A percentile compares a stretch with the other conserved stretches of the same genome.
phyloP scores from a whole-genome alignment of 306 rosid species.

The Citrullus colocynthis region DNA sequence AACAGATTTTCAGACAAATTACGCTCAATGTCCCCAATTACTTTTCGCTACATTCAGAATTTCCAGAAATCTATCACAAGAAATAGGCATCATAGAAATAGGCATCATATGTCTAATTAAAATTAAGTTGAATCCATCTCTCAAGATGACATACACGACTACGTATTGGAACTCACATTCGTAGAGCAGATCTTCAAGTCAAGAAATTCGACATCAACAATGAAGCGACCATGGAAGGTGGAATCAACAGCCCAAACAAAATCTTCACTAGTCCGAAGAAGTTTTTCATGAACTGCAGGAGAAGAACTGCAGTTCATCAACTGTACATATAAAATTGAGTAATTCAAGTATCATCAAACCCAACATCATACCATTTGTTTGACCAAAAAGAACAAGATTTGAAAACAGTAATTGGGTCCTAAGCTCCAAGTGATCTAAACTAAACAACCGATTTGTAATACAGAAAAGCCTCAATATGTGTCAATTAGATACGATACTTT shows the following conservation, averaged over 20 bases:
- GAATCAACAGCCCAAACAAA: conserved; percentile 68
- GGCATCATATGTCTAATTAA: not conserved
- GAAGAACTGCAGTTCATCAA: conserved; percentile 7
- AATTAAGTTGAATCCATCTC: not conserved
- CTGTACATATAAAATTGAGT: not conserved
- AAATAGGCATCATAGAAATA: not conserved
- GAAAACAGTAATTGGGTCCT: not conserved
- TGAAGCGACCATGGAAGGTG: conserved; percentile 47
- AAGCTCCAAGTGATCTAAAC: not conserved
- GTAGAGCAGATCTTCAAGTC: conserved; percentile 54
- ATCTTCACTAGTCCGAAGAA: conserved; percentile 57
- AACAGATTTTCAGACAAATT: not conserved
- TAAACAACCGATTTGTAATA: not conserved
- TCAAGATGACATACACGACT: not conserved
- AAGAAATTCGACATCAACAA: conserved; percentile 81
- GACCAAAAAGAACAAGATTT: not conserved
- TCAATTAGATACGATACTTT: not conserved
- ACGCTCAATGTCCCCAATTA: not conserved
- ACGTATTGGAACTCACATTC: conserved; percentile 37
- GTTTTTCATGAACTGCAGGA: conserved; percentile 52
- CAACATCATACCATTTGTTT: not conserved
- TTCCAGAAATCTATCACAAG: not conserved
- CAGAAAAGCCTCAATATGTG: not conserved
- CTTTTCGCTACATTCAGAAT: not conserved
- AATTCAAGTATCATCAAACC: not conserved